Evolutionary conservation across 441 rosid species (phyloP).

Genomic region (Arabidopsis lyrata): DNA sequence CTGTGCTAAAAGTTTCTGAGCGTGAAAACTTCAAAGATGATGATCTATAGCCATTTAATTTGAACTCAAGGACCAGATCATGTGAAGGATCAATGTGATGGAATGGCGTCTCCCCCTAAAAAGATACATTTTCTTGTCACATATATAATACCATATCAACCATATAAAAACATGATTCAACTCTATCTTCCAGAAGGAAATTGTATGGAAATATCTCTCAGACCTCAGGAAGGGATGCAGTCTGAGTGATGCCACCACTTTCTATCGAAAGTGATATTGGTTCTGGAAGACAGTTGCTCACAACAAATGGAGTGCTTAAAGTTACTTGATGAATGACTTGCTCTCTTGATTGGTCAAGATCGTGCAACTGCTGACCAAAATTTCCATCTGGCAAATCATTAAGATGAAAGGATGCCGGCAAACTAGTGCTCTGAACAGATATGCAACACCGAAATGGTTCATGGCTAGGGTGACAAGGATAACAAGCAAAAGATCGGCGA

Average conservation of each 20-base stretch:
- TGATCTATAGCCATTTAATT: constrained; percentile 66
- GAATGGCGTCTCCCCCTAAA: constrained; percentile 74
- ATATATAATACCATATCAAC: constrained; percentile 25
- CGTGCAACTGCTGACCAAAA: constrained; percentile 47
- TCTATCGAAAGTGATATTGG: constrained; percentile 71
- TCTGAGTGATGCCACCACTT: constrained; percentile 71
- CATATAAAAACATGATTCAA: constrained; percentile 25
- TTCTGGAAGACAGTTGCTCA: constrained; percentile 84
- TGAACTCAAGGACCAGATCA: constrained; percentile 78
- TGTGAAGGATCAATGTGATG: constrained; percentile 94
- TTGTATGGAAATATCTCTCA: constrained; percentile 46
- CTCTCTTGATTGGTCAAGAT: constrained; percentile 53
- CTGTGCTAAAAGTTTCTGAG: constrained; percentile 69
- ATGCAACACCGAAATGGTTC: constrained; percentile 93
- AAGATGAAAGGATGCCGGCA: constrained; percentile 52
- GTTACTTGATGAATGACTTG: constrained; percentile 72
- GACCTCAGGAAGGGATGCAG: constrained; percentile 84
- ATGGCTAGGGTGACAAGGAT: constrained; percentile 93
- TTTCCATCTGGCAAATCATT: constrained; percentile 49
- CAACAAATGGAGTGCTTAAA: constrained; percentile 78
- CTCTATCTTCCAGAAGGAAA: constrained; percentile 37
- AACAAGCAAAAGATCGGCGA: constrained; percentile 89
- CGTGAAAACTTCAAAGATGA: constrained; percentile 78
- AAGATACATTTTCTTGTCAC: constrained; percentile 30
- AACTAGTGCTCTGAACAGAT: constrained; percentile 65